Evolutionary conservation across 306 rosid species (phyloP).

Genomic region (Delonix regia): DNA sequence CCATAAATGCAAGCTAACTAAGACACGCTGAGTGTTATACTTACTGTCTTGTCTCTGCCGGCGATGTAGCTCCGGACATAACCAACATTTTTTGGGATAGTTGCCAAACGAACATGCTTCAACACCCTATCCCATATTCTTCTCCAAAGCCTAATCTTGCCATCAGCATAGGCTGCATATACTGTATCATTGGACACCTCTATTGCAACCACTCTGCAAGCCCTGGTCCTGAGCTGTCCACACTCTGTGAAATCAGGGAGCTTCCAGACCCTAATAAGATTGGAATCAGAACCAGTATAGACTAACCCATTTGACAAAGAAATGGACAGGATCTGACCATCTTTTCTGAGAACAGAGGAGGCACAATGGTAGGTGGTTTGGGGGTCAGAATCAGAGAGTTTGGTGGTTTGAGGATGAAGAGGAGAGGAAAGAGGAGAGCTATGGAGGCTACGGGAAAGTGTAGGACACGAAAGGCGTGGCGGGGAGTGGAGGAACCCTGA

Average conservation of each 20-base stretch:
- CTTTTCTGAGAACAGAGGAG: conserved; percentile 84
- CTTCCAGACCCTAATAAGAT: conserved; percentile 78
- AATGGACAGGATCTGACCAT: conserved; percentile 74
- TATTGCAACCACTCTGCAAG: conserved; percentile 69
- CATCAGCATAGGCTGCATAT: conserved; percentile 91
- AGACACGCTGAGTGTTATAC: background rate
- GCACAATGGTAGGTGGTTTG: conserved; percentile 73
- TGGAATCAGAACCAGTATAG: conserved; percentile 82
- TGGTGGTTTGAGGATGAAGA: conserved; percentile 44
- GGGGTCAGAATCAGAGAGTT: conserved; percentile 45
- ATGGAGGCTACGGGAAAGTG: conserved; percentile 63
- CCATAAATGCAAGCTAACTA: conserved; percentile 10
- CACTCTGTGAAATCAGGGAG: conserved; percentile 86
- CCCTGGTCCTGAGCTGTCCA: conserved; percentile 77
- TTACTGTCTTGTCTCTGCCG: conserved; percentile 82
- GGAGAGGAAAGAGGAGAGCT: conserved; percentile 66
- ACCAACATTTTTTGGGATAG: conserved; percentile 71
- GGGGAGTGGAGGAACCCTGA: conserved; percentile 57
- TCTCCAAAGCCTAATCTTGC: conserved; percentile 80
- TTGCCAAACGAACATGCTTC: conserved; percentile 70
- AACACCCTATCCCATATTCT: conserved; percentile 69
- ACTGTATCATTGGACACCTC: conserved; percentile 77
- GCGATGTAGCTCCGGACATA: conserved; percentile 75
- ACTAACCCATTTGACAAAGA: conserved; percentile 65
- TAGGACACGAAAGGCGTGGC: conserved; percentile 58